Evolutionary conservation across 768 basidiomycete genomes (phyloP).

Genomic region (Lactifluus piperatus): DNA sequence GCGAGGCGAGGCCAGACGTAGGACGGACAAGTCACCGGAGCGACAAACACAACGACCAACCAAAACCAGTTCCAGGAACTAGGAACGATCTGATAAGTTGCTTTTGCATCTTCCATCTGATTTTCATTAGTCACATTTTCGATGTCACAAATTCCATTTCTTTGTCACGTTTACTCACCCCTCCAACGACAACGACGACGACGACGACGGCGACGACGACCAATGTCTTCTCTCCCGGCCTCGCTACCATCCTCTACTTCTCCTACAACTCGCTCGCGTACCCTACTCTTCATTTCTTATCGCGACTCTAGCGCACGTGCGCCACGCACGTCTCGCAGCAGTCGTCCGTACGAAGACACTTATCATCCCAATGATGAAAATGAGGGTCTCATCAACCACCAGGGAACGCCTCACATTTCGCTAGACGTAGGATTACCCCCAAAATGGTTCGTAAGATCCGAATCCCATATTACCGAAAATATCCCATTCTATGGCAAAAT

Average conservation of each 20-base stretch:
- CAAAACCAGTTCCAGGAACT: no score
- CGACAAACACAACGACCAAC: background rate
- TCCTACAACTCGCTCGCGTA: slow-evolving; percentile 72
- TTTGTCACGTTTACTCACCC: no score
- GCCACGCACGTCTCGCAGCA: slow-evolving; percentile 31
- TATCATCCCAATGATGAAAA: slow-evolving; percentile 51
- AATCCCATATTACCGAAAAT: slow-evolving; percentile 18
- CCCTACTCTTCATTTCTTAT: slow-evolving; percentile 89
- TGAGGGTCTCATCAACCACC: slow-evolving; percentile 48
- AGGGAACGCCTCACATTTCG: slow-evolving; percentile 40
- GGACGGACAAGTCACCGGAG: slow-evolving; percentile 1
- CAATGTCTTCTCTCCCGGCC: slow-evolving; percentile 24
- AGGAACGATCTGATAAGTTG: no score
- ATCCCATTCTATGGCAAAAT: slow-evolving; percentile 16
- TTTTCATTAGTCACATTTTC: background rate
- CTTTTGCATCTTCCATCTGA: no score
- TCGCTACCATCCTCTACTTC: slow-evolving; percentile 27
- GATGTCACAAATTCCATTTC: no score
- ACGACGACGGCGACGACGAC: background rate
- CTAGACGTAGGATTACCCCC: slow-evolving; percentile 65
- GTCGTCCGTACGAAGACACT: slow-evolving; percentile 40
- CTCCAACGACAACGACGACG: no score
- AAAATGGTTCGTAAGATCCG: slow-evolving; percentile 53
- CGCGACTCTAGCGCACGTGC: slow-evolving; percentile 63
- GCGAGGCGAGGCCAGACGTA: background rate